Evolutionary conservation across 2,329 filamentous ascomycete genomes (phyloP).

Genomic region (Coleophoma eucalyptorum): DNA sequence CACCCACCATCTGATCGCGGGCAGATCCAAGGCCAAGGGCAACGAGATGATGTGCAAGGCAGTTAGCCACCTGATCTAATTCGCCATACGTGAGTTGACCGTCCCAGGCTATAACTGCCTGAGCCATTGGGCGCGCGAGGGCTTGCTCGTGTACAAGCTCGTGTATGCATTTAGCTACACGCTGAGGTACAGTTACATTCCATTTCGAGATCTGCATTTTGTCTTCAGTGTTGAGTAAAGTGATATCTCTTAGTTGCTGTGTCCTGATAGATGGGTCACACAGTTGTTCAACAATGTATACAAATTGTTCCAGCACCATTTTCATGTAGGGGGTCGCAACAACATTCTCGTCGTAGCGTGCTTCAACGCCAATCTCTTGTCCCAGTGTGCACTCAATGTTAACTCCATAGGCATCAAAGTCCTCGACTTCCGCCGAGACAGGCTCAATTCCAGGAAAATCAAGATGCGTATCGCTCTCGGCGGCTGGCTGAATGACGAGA

Average conservation of each 20-base stretch:
- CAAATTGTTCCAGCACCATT: neutral
- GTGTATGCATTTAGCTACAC: conserved; percentile 1
- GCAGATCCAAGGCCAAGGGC: conserved; percentile 5
- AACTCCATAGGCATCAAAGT: neutral
- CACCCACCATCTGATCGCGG: conserved; percentile 7
- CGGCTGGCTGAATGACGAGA: conserved; percentile 16
- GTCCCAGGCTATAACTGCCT: conserved; percentile 6
- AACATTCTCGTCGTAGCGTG: conserved; percentile 2
- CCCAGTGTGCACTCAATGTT: conserved; percentile 1
- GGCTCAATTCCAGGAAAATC: neutral
- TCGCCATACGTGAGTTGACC: conserved; percentile 11
- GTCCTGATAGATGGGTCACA: neutral
- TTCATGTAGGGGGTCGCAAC: neutral
- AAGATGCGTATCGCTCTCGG: neutral
- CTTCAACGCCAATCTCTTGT: conserved; percentile 1
- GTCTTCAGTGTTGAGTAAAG: neutral
- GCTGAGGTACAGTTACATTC: conserved; percentile 12
- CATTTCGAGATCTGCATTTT: conserved; percentile 4
- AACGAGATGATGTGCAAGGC: conserved; percentile 2
- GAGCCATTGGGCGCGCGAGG: neutral
- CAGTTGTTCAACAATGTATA: conserved; percentile 1
- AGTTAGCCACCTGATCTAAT: conserved; percentile 11
- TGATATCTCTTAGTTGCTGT: neutral
- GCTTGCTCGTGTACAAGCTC: neutral
- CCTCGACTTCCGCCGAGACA: neutral